These are phyloP conservation scores for Xylaria arbuscula DNA, from an alignment of 2,329 filamentous ascomycete genomes.

Conservation along the genomic window DNA sequence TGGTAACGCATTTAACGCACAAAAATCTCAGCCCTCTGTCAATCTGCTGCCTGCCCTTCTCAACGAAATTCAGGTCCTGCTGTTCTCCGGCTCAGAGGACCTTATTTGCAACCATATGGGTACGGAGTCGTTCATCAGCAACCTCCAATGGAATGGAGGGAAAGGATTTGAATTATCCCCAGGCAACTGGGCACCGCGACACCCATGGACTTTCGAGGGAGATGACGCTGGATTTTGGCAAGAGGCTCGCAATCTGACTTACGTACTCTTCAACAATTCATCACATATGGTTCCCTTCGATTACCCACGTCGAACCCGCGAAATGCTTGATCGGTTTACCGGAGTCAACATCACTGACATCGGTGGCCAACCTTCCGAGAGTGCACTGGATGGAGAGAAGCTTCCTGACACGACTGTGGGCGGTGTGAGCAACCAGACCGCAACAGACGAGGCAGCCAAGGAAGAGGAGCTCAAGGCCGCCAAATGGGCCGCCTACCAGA, in stretches of 20 bases:
- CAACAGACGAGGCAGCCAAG: slow-evolving; percentile 73
- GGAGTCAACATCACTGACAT: slow-evolving; percentile 90
- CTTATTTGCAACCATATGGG: slow-evolving; percentile 97
- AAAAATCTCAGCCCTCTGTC: slow-evolving; percentile 77
- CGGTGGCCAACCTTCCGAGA: slow-evolving; percentile 82
- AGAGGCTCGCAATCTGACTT: slow-evolving; percentile 92
- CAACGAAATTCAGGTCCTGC: slow-evolving; percentile 78
- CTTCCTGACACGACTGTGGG: slow-evolving; percentile 81
- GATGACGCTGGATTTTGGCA: slow-evolving; percentile 92
- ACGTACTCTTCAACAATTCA: slow-evolving; percentile 93
- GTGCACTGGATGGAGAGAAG: slow-evolving; percentile 86
- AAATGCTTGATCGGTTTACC: slow-evolving; percentile 98
- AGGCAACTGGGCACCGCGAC: slow-evolving; percentile 90
- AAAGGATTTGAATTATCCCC: slow-evolving; percentile 90
- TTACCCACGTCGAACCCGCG: slow-evolving; percentile 83
- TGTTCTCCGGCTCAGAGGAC: slow-evolving; percentile 95
- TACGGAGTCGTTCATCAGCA: slow-evolving; percentile 89
- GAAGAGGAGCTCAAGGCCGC: slow-evolving; percentile 81
- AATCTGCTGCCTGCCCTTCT: slow-evolving; percentile 82
- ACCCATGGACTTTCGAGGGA: slow-evolving; percentile 93
- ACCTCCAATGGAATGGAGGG: slow-evolving; percentile 90
- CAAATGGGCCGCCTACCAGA: slow-evolving; percentile 88
- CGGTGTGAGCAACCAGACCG: slow-evolving; percentile 70
- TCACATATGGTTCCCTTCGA: slow-evolving; percentile 99
- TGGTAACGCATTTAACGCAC: slow-evolving; percentile 74